phyloP scores from a whole-genome alignment of 2,329 filamentous ascomycete species.

The Cytospora leucostoma region DNA sequence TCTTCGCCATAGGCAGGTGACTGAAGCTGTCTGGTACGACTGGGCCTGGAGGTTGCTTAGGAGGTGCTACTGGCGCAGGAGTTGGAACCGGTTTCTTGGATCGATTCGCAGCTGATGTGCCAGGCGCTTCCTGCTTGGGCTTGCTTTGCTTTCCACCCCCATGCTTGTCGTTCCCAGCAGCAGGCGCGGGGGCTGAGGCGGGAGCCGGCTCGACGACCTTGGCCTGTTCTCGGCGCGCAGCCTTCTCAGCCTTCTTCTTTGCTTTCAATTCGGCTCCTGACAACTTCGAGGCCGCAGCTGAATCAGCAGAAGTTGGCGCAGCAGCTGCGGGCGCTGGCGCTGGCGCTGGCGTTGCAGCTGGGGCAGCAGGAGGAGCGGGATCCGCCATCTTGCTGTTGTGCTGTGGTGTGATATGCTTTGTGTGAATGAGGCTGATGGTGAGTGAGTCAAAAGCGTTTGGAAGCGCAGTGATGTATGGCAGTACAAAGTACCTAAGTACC shows the following conservation, averaged over 20 bases:
- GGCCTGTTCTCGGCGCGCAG: conserved; percentile 73
- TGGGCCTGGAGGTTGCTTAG: conserved; percentile 57
- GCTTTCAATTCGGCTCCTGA: conserved; percentile 84
- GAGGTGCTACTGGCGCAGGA: conserved; percentile 42
- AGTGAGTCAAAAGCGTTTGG: conserved; percentile 26
- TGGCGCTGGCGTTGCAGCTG: conserved; percentile 20
- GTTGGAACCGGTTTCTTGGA: conserved; percentile 35
- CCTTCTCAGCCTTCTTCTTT: conserved; percentile 87
- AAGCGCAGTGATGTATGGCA: conserved; percentile 3
- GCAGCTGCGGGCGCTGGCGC: conserved; percentile 22
- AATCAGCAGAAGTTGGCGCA: conserved; percentile 25
- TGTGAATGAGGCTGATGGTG: conserved; percentile 1
- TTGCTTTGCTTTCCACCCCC: conserved; percentile 42
- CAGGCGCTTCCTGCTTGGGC: conserved; percentile 48
- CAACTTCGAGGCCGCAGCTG: conserved; percentile 53
- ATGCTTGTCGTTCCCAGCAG: conserved; percentile 44
- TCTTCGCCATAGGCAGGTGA: conserved; percentile 71
- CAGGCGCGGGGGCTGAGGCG: conserved; percentile 39
- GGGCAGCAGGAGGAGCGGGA: conserved; percentile 22
- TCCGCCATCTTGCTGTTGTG: conserved; percentile 13
- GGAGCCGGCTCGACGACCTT: conserved; percentile 44
- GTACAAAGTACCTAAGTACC: conserved; percentile 17
- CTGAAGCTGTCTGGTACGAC: conserved; percentile 74
- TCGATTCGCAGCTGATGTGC: conserved; percentile 34
- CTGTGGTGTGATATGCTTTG: neutral